These are phyloP conservation scores for Elasticomyces elasticus DNA, from an alignment of 495 filamentous ascomycete genomes.

Conservation along the genomic window DNA sequence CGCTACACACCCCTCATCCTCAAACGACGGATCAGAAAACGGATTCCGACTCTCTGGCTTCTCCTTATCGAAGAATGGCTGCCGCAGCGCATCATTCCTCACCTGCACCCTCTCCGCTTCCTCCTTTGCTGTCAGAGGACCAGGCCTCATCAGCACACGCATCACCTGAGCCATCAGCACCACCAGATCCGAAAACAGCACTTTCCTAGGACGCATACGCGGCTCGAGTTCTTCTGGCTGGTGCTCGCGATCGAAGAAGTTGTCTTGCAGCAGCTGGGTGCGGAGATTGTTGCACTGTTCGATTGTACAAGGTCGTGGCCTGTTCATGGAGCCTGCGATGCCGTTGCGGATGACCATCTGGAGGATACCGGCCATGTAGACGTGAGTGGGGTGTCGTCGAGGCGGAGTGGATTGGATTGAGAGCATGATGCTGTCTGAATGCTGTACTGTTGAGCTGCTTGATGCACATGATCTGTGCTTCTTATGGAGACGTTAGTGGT, in stretches of 20 bases:
- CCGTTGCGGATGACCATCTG: slow-evolving; percentile 7
- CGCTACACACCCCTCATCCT: neutral
- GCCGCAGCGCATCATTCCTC: slow-evolving; percentile 6
- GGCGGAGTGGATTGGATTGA: neutral
- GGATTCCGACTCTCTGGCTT: neutral
- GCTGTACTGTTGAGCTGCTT: neutral
- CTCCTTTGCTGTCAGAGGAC: neutral
- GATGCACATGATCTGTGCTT: neutral
- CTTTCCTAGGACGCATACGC: neutral
- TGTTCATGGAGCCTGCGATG: slow-evolving; percentile 1
- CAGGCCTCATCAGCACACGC: slow-evolving; percentile 6
- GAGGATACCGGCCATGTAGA: slow-evolving; percentile 5
- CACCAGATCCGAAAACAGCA: slow-evolving; percentile 9
- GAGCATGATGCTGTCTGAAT: neutral
- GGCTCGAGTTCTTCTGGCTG: slow-evolving; percentile 4
- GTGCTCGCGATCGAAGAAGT: slow-evolving; percentile 13
- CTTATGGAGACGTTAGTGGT: too few species aligned
- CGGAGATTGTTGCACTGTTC: neutral
- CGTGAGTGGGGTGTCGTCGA: neutral
- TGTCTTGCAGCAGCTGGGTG: slow-evolving; percentile 2
- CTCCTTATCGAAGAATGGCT: slow-evolving; percentile 12
- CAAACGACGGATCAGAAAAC: neutral
- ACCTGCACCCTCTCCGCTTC: slow-evolving; percentile 4
- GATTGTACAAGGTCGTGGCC: neutral
- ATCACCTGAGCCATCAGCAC: slow-evolving; percentile 9